Conservation (phyloP, 352 stramenopile species). For the Phytophthora boehmeriae region DNA sequence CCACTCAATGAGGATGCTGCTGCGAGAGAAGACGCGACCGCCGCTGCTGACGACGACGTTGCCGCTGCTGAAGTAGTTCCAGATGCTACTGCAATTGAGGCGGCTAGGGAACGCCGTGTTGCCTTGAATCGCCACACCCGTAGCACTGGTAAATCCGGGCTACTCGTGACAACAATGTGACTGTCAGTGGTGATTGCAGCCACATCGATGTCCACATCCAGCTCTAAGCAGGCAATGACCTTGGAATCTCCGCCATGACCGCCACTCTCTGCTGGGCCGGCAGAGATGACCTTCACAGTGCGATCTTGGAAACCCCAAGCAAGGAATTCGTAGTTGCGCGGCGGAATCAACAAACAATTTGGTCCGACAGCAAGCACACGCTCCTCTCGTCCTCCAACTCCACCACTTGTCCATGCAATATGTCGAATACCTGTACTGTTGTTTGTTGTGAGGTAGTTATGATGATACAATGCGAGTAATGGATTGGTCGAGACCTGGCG, state of each 20-base stretch:
- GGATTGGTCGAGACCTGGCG: conserved; percentile 53
- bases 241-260: conserved; percentile 61
- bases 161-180: conserved; percentile 61
- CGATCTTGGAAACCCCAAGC: conserved; percentile 75
- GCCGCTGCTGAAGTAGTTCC: conserved; percentile 25
- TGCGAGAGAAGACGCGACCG: conserved; percentile 31
- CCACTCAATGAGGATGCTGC: conserved; percentile 33
- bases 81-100: conserved; percentile 30
- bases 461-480: conserved; percentile 48
- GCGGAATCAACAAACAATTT: conserved; percentile 65
- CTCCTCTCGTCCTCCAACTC: conserved; percentile 58
- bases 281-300: conserved; percentile 64
- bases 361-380: conserved; percentile 44
- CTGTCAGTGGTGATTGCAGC: conserved; percentile 68
- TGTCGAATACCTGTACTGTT: conserved; percentile 39
- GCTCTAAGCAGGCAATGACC: conserved; percentile 61
- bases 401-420: conserved; percentile 50
- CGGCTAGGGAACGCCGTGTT: conserved; percentile 26
- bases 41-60: conserved; percentile 34
- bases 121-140: conserved; percentile 60
- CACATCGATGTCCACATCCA: conserved; percentile 58
- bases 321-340: conserved; percentile 67
- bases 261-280: conserved; percentile 40
- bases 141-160: conserved; percentile 46
- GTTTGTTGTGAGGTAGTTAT: conserved; percentile 19